These are phyloP conservation scores for Xylaria sp. DNA, from an alignment of 2,329 filamentous ascomycete genomes.

Conservation along the genomic window DNA sequence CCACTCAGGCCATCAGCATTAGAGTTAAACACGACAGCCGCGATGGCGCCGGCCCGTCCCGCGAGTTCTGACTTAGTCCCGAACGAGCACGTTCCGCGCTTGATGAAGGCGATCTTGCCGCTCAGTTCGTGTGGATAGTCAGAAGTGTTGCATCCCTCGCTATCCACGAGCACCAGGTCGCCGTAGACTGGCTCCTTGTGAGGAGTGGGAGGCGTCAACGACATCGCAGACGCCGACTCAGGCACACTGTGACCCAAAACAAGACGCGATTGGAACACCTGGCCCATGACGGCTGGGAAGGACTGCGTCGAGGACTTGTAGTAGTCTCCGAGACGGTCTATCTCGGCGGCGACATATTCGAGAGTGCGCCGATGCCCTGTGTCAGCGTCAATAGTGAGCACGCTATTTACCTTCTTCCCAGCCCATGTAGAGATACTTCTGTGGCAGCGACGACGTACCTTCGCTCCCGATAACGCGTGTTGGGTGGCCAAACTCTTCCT, in stretches of 20 bases:
- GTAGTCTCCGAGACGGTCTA: slow-evolving; percentile 62
- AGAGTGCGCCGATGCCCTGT: slow-evolving; percentile 68
- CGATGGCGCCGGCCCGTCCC: slow-evolving; percentile 71
- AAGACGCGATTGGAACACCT: slow-evolving; percentile 63
- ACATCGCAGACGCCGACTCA: slow-evolving; percentile 60
- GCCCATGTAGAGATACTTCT: background rate
- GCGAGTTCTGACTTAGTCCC: slow-evolving; percentile 72
- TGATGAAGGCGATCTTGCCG: slow-evolving; percentile 73
- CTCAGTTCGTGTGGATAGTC: slow-evolving; percentile 66
- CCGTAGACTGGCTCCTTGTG: slow-evolving; percentile 64
- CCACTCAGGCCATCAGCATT: slow-evolving; percentile 66
- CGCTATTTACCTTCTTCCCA: background rate
- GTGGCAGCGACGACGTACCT: slow-evolving; percentile 47
- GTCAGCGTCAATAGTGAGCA: background rate
- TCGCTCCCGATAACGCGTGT: slow-evolving; percentile 73
- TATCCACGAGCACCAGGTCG: slow-evolving; percentile 63
- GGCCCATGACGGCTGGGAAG: slow-evolving; percentile 67
- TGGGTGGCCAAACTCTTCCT: slow-evolving; percentile 68
- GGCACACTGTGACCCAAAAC: slow-evolving; percentile 60
- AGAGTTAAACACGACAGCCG: slow-evolving; percentile 77
- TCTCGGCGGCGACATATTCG: slow-evolving; percentile 63
- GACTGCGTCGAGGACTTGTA: slow-evolving; percentile 67
- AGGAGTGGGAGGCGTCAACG: slow-evolving; percentile 69
- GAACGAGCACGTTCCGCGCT: slow-evolving; percentile 73
- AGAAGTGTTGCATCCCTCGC: slow-evolving; percentile 65